Base-by-base conservation (phyloP, 345 rosid species). In the Salix exigua region DNA sequence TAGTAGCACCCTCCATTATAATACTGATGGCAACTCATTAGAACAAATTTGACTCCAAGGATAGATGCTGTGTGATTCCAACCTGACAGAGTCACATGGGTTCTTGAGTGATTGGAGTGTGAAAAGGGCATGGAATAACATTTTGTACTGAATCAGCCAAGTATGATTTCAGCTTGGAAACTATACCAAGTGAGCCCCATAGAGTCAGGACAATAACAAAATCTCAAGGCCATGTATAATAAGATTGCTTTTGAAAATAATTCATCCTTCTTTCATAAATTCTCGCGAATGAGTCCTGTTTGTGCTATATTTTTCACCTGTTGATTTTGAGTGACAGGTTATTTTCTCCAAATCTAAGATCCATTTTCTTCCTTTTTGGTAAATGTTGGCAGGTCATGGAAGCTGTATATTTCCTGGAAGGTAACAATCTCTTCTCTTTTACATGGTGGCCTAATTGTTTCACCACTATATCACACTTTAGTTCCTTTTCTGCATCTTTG, bases 361-460 rank as follows among this genome's bases (percentile, higher is more conserved):
- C 48, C 64, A 4, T 66, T 74, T 71, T 65, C 78, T 67, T 60
- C 73, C 18, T 75, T 82, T 70, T 70, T 76, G 71, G 67, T 62
- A 21, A 46, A n/a, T 75, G 10, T 73, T 78, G 84, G 71, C 89
- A 94, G 98, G 97, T 86, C 98, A 89, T 78, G 98, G 93, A 74
- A 88, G 86, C 87, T 95, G 99, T 88, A 83, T 86, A 80, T 95
- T 93, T 87, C 96, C 94, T 8, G 99, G 99, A 86, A 95, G 99
- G 99, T 95, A 83, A 81, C 86, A 48, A 74, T 51, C 18, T 31
- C 4, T 73, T 8, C n/a, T 51, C 50, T 70, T 28, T 68, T 23
- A 58, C 23, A 62, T 42, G 68, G 26, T 25, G 23, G 35, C 72
- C 71, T 23, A 37, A 14, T 61, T 31, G 28, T 46, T 65, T 44